Conservation (phyloP, 768 basidiomycete genomes). For the Naganishia randhawae region DNA sequence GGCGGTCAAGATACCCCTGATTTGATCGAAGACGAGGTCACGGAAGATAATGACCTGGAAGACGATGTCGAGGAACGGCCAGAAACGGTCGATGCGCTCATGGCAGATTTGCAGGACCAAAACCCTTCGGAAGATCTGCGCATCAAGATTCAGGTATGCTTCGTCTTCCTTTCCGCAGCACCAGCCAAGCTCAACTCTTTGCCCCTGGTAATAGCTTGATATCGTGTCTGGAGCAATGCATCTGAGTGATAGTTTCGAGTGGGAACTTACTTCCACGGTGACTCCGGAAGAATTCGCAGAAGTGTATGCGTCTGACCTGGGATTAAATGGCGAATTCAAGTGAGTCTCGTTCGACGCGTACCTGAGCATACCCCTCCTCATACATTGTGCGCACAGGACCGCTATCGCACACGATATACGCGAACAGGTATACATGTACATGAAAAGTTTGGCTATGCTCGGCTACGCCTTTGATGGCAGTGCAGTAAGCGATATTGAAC, state of each 20-base stretch:
- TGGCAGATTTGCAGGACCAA: slow-evolving; percentile 51
- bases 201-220: slow-evolving; percentile 66
- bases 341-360: slow-evolving; percentile 53
- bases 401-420: slow-evolving; percentile 92
- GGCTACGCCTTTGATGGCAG: slow-evolving; percentile 80
- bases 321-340: slow-evolving; percentile 88
- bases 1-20: background rate
- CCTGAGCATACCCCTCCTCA: background rate
- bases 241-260: slow-evolving; percentile 94
- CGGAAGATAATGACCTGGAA: slow-evolving; percentile 28
- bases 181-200: slow-evolving; percentile 4
- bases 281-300: slow-evolving; percentile 92
- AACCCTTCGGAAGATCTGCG: slow-evolving; percentile 76
- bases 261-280: slow-evolving; percentile 78
- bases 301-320: slow-evolving; percentile 77
- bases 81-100: slow-evolving; percentile 60
- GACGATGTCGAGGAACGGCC: slow-evolving; percentile 41
- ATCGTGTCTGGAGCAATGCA: slow-evolving; percentile 90
- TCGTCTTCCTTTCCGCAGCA: background rate
- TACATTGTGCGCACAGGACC: slow-evolving; percentile 58
- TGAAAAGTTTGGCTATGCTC: slow-evolving; percentile 84
- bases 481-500: slow-evolving; percentile 78
- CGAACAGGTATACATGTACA: slow-evolving; percentile 87
- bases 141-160: slow-evolving; percentile 76
- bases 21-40: slow-evolving; percentile 21